phyloP scores from a whole-genome alignment of 305 asterid species.

The Plantago lanceolata region DNA sequence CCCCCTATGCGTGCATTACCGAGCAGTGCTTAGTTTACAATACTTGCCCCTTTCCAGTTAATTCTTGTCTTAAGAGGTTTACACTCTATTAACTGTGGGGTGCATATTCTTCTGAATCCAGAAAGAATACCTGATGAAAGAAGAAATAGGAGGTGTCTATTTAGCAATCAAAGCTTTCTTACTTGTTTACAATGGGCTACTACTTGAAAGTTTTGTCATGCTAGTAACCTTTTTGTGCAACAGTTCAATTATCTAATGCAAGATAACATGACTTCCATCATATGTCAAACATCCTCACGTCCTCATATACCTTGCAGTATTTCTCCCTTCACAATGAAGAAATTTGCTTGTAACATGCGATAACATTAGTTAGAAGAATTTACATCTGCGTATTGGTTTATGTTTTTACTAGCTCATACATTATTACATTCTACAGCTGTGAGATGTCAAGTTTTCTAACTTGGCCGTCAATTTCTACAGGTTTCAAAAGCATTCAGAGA shows the following conservation, averaged over 20 bases:
- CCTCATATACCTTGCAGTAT: not conserved
- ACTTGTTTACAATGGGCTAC: not conserved
- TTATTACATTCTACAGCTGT: too few species aligned
- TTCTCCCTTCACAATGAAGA: not conserved
- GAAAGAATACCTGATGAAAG: not conserved
- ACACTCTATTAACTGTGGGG: not conserved
- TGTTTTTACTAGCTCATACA: too few species aligned
- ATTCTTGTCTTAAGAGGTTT: not conserved
- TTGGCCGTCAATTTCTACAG: conserved; percentile 38
- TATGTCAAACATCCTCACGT: not conserved
- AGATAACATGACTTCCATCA: too few species aligned
- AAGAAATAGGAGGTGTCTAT: not conserved
- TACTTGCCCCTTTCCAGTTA: too few species aligned
- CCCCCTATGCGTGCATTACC: too few species aligned
- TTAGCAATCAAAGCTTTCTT: too few species aligned
- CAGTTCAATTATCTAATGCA: not conserved
- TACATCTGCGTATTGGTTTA: not conserved
- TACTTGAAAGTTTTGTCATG: not conserved
- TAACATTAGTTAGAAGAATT: not conserved
- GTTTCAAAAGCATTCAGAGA: conserved; percentile 98
- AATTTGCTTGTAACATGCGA: not conserved
- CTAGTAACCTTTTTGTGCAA: too few species aligned
- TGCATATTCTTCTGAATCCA: not conserved
- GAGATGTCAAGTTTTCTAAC: conserved; percentile 19
- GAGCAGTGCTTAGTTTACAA: too few species aligned